Base-by-base conservation (phyloP, 1,139 yeast species). In the Entelexis sorbosivorans region DNA sequence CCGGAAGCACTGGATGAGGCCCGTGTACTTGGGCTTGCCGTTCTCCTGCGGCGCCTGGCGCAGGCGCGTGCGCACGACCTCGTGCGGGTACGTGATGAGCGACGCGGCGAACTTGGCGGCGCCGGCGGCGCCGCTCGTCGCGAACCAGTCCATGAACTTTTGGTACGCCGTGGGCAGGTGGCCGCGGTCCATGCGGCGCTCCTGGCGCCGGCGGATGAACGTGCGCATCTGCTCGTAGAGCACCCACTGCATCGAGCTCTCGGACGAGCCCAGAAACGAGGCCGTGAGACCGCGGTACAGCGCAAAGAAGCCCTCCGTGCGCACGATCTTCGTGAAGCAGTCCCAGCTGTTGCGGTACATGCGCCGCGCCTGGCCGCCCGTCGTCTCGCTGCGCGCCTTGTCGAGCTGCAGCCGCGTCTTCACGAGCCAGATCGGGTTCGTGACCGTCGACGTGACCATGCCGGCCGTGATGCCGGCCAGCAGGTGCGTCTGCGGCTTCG, bases 371-470 rank as follows among this genome's bases (percentile, higher is more conserved):
- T 60, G 58, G n/a, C 29, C 33, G 38, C 35, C 48, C 1, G 61
- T 47, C 19, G 35, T 38, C 46, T 48, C 50, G 31, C 49, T 42
- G 28, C 38, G 49, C 7, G 66, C 60, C 64, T 81, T 84, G 66
- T 91, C 98, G 53, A 93, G 74, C 64, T 93, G 99, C 47, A 93
- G 74, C 62, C 99, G 75, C 0, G 99, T 93, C 66, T 93, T 93
- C 54, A 93, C 82, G 58, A 93, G 73, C 99, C 99, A 93, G 52
- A 93, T 93, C n/a, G 99, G 99, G 65, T 93, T 93, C 0, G 99
- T 93, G n/a, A 93, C 95, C 0, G 98, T 91, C 4, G 96, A 83
- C 0, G 98, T 93, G 20, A 84, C 93, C 64, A 91, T 73, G 2
- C 99, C 98, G 0, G 99, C 99, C 61, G 76, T 76, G 1, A 91